Percentiles rank a stretch among this genome's conserved stretches.
Conservation (phyloP, 2,329 filamentous ascomycete genomes). For the Fusarium ramigenum region DNA sequence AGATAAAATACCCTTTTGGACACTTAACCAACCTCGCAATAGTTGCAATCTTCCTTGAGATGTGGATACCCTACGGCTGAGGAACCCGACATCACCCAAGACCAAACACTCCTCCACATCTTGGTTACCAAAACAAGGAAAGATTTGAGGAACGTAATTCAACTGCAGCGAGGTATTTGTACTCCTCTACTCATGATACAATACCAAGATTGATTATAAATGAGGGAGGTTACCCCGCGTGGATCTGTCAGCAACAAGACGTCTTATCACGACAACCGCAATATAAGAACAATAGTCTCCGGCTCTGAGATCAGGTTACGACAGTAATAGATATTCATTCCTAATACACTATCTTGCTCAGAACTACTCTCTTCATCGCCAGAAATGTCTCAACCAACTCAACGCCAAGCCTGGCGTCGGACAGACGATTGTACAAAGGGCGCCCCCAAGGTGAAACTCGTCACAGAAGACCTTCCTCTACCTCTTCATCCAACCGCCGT, state of each 20-base stretch:
- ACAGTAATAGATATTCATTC: not conserved
- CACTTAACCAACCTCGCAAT: not conserved
- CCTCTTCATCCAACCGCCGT: conserved; percentile 45
- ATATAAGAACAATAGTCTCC: not conserved
- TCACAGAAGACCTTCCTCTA: conserved; percentile 46
- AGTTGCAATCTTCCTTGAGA: not conserved
- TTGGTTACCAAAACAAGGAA: not conserved
- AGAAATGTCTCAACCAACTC: conserved; percentile 18
- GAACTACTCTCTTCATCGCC: too few species aligned
- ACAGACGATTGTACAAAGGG: conserved; percentile 45
- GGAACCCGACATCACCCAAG: not conserved
- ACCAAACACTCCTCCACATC: not conserved
- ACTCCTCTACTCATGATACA: not conserved
- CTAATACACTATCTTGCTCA: not conserved
- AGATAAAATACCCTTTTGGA: not conserved
- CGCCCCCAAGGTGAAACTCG: conserved; percentile 47
- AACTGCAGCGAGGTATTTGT: not conserved
- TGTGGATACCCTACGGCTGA: conserved; percentile 7
- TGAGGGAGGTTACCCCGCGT: not conserved
- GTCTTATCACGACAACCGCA: not conserved
- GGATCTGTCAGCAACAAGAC: conserved; percentile 1
- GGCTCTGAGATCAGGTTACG: not conserved
- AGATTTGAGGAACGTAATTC: not conserved
- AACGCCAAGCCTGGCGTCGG: conserved; percentile 40
- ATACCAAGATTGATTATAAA: not conserved